Conservation (phyloP, 495 filamentous ascomycete genomes). For the Zalerion maritima region DNA sequence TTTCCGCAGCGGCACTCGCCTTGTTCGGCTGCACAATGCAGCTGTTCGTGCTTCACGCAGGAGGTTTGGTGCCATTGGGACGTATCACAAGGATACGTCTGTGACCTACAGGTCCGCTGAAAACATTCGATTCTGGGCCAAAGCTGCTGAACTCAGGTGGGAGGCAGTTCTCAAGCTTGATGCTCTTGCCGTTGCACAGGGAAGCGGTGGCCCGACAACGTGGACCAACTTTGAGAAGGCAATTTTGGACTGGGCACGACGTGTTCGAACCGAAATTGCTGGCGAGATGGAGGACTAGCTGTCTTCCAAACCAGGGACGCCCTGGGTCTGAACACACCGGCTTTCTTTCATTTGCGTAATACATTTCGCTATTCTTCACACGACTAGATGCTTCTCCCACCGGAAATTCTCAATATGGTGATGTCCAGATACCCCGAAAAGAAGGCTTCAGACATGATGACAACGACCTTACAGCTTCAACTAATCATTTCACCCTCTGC, state of each 20-base stretch:
- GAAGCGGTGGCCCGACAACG: slow-evolving; percentile 40
- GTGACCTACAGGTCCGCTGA: slow-evolving; percentile 92
- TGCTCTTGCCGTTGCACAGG: slow-evolving; percentile 71
- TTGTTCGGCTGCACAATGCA: slow-evolving; percentile 81
- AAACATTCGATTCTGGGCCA: slow-evolving; percentile 89
- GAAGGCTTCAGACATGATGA: too few species aligned
- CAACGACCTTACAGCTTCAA: too few species aligned
- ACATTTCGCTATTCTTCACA: too few species aligned
- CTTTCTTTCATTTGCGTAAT: too few species aligned
- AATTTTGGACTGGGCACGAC: slow-evolving; percentile 61
- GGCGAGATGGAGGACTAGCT: slow-evolving; percentile 21
- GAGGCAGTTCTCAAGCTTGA: slow-evolving; percentile 76
- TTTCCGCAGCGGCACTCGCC: slow-evolving; percentile 61
- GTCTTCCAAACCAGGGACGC: too few species aligned
- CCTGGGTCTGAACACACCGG: too few species aligned
- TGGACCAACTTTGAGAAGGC: slow-evolving; percentile 74
- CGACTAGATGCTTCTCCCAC: too few species aligned
- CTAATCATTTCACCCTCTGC: too few species aligned
- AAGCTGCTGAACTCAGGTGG: slow-evolving; percentile 89
- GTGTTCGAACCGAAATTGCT: slow-evolving; percentile 60
- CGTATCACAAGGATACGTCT: slow-evolving; percentile 72
- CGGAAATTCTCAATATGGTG: too few species aligned
- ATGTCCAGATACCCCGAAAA: too few species aligned
- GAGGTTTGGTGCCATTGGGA: slow-evolving; percentile 81
- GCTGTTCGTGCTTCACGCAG: slow-evolving; percentile 70